Evolutionary conservation across 1,284 basidiomycete genomes (phyloP).

Genomic region (Stereum hirsutum): DNA sequence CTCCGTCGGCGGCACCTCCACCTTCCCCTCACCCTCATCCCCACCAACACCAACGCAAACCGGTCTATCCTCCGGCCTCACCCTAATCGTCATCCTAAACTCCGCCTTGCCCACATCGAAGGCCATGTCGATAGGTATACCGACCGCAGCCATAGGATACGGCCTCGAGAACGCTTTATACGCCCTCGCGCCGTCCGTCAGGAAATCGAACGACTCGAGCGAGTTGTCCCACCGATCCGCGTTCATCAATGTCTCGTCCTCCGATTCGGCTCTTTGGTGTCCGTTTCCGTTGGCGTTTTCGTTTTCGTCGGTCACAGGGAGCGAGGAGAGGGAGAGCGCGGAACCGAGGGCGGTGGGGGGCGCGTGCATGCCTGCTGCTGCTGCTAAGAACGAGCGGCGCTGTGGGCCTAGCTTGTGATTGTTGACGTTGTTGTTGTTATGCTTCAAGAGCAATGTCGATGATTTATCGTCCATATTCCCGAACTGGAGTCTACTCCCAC

Average conservation of each 20-base stretch:
- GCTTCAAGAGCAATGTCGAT: conserved; percentile 19
- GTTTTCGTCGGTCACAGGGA: conserved; percentile 12
- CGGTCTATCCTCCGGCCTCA: conserved; percentile 43
- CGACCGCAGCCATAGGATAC: conserved; percentile 70
- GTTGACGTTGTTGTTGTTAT: no score
- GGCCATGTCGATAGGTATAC: conserved; percentile 52
- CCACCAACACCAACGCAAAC: conserved; percentile 15
- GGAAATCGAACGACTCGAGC: conserved; percentile 62
- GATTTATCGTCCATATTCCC: conserved; percentile 18
- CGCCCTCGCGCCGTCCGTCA: conserved; percentile 78
- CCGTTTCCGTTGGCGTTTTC: not conserved
- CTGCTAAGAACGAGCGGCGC: not conserved
- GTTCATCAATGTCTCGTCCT: conserved; percentile 7
- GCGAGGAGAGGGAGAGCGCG: conserved; percentile 23
- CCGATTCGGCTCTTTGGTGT: conserved; percentile 3
- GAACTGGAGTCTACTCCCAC: no score
- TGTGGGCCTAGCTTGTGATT: no score
- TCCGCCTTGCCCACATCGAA: conserved; percentile 71
- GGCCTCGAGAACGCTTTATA: conserved; percentile 78
- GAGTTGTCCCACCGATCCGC: conserved; percentile 30
- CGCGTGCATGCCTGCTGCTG: conserved; percentile 9
- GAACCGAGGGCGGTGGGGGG: conserved; percentile 17
- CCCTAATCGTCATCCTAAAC: conserved; percentile 60
- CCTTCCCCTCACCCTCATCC: not conserved
- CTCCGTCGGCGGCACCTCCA: conserved; percentile 53